Conservation (phyloP, 768 basidiomycete species). For the Phaeolepiota aurea region DNA sequence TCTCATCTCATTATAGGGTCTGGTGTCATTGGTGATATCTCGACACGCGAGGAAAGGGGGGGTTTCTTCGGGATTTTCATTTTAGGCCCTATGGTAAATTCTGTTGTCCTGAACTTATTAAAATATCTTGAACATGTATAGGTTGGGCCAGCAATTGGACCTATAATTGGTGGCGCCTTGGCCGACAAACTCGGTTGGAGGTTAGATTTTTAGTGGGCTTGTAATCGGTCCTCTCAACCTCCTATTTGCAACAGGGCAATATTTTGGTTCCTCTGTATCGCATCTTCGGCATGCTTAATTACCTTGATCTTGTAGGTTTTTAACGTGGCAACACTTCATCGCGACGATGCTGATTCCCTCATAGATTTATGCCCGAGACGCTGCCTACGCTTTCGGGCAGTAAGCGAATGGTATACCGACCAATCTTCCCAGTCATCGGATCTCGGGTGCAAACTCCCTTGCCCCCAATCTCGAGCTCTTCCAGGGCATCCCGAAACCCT, state of each 20-base stretch:
- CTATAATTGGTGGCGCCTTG: constrained; percentile 52
- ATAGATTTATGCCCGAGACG: constrained; percentile 45
- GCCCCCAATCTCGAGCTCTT: constrained; percentile 15
- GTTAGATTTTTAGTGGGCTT: constrained; percentile 19
- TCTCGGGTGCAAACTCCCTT: not conserved
- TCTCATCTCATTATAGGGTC: constrained; percentile 36
- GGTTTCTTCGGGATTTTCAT: constrained; percentile 63
- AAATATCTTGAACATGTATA: constrained; percentile 13
- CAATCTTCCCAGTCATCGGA: constrained; percentile 40
- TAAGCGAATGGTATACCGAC: constrained; percentile 41
- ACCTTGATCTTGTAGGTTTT: constrained; percentile 36
- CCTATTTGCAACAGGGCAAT: constrained; percentile 31
- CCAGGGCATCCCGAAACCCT: constrained; percentile 42
- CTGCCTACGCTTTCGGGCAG: constrained; percentile 40
- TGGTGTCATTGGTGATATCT: constrained; percentile 75
- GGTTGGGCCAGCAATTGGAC: constrained; percentile 55
- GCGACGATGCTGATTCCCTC: not conserved
- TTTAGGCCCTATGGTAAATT: constrained; percentile 52
- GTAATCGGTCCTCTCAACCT: constrained; percentile 1
- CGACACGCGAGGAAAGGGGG: constrained; percentile 64
- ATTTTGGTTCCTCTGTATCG: constrained; percentile 55
- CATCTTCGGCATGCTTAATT: constrained; percentile 34
- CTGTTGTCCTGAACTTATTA: constrained; percentile 4
- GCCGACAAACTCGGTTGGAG: constrained; percentile 58
- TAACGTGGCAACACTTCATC: no score